phyloP scores from a whole-genome alignment of 768 basidiomycete genomes.

The Suillus discolor region DNA sequence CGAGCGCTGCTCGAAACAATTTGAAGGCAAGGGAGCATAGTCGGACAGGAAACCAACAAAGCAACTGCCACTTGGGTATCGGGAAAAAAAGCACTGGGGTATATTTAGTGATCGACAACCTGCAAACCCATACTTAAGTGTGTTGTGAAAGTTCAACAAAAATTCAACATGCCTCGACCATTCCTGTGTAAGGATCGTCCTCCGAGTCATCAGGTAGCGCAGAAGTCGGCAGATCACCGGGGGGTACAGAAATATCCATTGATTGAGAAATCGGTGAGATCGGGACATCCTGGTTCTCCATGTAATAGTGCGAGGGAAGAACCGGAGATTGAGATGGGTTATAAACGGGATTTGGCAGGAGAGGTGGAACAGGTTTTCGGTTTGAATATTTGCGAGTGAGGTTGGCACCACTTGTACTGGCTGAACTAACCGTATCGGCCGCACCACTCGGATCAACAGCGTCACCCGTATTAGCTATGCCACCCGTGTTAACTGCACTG shows the following conservation, averaged over 20 bases:
- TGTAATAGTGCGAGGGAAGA: slow-evolving; percentile 24
- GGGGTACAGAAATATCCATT: not conserved
- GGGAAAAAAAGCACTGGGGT: not conserved
- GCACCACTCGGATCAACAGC: slow-evolving; percentile 6
- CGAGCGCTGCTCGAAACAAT: slow-evolving; percentile 19
- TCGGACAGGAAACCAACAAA: not conserved
- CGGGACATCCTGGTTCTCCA: slow-evolving; percentile 8
- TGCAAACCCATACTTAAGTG: slow-evolving; percentile 3
- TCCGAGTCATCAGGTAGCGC: slow-evolving; percentile 11
- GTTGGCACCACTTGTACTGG: slow-evolving; percentile 27
- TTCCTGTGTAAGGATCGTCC: slow-evolving; percentile 9
- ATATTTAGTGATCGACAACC: slow-evolving; percentile 7
- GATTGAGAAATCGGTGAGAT: slow-evolving; percentile 5
- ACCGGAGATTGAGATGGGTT: slow-evolving; percentile 26
- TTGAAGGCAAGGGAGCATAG: slow-evolving; percentile 13
- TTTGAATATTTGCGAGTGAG: slow-evolving; percentile 37
- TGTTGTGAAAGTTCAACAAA: not conserved
- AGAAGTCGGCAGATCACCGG: not conserved
- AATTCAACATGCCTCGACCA: slow-evolving; percentile 15
- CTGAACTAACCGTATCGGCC: slow-evolving; percentile 12
- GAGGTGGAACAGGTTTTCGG: slow-evolving; percentile 35
- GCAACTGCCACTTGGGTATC: not conserved
- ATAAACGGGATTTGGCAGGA: slow-evolving; percentile 22
- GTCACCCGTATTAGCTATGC: slow-evolving; percentile 22
- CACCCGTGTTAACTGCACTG: slow-evolving; percentile 14